Conservation (phyloP, 2,329 filamentous ascomycete species). For the Ceratocystis variospora region DNA sequence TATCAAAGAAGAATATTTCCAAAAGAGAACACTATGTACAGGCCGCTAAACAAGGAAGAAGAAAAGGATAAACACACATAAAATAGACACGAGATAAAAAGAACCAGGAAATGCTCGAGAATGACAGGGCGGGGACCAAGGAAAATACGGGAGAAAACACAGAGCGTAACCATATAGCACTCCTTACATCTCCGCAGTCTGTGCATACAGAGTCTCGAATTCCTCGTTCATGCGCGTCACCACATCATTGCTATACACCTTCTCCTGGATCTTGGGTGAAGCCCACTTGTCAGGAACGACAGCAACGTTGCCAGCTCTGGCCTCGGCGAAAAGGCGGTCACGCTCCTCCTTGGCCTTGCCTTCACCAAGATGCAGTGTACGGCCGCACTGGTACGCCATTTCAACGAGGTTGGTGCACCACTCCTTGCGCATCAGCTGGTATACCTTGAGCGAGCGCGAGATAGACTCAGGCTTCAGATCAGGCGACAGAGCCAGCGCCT, state of each 20-base stretch:
- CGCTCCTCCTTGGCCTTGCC: slow-evolving; percentile 45
- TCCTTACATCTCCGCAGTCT: slow-evolving; percentile 10
- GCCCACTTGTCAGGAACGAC: slow-evolving; percentile 55
- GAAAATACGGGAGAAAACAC: not conserved
- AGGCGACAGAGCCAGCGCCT: slow-evolving; percentile 34
- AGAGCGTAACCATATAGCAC: not conserved
- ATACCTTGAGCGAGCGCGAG: slow-evolving; percentile 38
- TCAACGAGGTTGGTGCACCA: slow-evolving; percentile 40
- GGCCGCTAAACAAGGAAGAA: not conserved
- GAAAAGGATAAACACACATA: not conserved
- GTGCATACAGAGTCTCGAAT: slow-evolving; percentile 35
- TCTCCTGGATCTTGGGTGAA: slow-evolving; percentile 52
- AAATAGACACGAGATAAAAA: not conserved
- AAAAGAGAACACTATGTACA: not conserved
- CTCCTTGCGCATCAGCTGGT: slow-evolving; percentile 43
- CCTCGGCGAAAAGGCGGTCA: slow-evolving; percentile 41
- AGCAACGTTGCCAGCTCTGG: slow-evolving; percentile 34
- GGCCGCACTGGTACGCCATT: slow-evolving; percentile 37
- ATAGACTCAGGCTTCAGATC: slow-evolving; percentile 29
- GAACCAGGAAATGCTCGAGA: not conserved
- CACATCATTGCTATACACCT: slow-evolving; percentile 52
- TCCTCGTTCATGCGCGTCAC: slow-evolving; percentile 38
- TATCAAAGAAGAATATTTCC: not conserved
- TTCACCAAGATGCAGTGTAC: slow-evolving; percentile 44
- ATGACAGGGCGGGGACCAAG: not conserved